phyloP scores from a whole-genome alignment of 345 rosid species.

The Gossypium mustelinum region DNA sequence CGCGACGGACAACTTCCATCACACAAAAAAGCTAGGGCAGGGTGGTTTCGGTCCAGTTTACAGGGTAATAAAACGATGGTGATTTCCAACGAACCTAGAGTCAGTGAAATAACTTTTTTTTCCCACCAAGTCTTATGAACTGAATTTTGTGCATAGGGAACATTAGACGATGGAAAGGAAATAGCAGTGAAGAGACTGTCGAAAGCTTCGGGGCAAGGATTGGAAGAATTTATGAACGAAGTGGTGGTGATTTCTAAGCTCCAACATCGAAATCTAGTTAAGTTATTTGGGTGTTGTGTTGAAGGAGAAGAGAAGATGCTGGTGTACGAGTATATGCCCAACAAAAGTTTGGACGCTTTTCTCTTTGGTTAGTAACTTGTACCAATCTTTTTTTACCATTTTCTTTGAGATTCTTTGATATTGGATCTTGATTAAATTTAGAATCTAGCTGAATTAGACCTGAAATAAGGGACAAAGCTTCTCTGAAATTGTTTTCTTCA shows the following conservation, averaged over 20 bases:
- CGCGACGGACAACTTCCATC: constrained; percentile 34
- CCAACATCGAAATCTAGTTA: constrained; percentile 37
- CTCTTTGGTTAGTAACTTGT: constrained; percentile 26
- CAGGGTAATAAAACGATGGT: constrained; percentile 23
- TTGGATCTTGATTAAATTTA: too few relatives aligned
- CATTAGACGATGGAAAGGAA: background rate
- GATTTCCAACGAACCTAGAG: background rate
- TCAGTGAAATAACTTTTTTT: background rate
- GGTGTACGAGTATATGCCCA: constrained; percentile 30
- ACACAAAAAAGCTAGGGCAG: background rate
- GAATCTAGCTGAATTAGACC: too few relatives aligned
- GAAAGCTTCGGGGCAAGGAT: background rate
- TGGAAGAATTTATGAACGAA: constrained; percentile 37
- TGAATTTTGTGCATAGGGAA: background rate
- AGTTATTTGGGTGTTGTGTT: constrained; percentile 30
- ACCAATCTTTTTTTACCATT: background rate
- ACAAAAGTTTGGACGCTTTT: constrained; percentile 31
- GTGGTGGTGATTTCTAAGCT: constrained; percentile 34
- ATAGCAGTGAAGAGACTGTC: background rate
- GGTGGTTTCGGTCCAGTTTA: constrained; percentile 2
- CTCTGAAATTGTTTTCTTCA: too few relatives aligned
- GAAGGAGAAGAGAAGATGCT: constrained; percentile 34
- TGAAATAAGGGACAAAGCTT: too few relatives aligned
- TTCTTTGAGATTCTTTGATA: too few relatives aligned
- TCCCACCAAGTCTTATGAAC: background rate